phyloP scores from a whole-genome alignment of 2,329 filamentous ascomycete species.

The Neopestalotiopsis sp. region DNA sequence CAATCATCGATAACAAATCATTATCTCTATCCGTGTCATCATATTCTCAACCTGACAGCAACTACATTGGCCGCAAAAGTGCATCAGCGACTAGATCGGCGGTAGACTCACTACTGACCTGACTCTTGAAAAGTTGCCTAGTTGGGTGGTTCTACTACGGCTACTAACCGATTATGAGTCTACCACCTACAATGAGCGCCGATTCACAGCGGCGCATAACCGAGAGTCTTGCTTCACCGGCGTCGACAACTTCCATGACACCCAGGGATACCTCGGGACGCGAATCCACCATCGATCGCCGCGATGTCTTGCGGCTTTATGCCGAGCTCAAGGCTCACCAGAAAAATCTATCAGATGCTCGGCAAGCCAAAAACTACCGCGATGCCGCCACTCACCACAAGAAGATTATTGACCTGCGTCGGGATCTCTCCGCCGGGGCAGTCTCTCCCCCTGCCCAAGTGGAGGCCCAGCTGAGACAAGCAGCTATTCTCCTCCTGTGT shows the following conservation, averaged over 20 bases:
- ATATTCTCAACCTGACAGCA: neutral
- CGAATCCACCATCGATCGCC: neutral
- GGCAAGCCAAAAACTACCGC: neutral
- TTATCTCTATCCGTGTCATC: neutral
- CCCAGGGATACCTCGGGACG: neutral
- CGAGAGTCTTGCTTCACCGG: neutral
- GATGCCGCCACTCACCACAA: neutral
- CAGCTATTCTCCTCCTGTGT: conserved; percentile 3
- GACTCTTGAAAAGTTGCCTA: too few relatives aligned
- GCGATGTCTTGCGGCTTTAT: neutral
- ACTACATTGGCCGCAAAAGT: neutral
- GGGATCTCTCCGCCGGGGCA: neutral
- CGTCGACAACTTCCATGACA: neutral
- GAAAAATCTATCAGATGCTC: neutral
- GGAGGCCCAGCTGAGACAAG: neutral
- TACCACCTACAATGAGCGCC: neutral
- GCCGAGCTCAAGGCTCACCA: neutral
- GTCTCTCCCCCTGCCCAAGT: neutral
- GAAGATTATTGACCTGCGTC: conserved; percentile 6
- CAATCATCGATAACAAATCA: neutral
- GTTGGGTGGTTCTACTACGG: too few relatives aligned
- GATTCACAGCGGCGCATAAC: neutral
- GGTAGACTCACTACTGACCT: neutral
- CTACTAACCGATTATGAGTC: neutral
- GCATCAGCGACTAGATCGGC: neutral